phyloP scores from a whole-genome alignment of 2,329 filamentous ascomycete species.

The Penicillium expansum region DNA sequence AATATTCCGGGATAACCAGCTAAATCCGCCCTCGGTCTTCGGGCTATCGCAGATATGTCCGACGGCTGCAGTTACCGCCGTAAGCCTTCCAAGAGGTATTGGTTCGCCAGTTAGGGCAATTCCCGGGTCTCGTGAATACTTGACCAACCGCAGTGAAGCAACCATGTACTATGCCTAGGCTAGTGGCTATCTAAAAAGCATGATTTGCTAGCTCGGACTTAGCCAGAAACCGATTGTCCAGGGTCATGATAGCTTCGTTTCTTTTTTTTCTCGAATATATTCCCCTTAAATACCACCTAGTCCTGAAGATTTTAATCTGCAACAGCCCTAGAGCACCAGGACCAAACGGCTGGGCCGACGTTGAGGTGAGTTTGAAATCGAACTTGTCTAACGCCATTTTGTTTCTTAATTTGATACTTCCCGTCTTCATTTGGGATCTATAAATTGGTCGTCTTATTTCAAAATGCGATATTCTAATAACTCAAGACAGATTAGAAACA shows the following conservation, averaged over 20 bases:
- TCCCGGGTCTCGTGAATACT: not conserved
- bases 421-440: not conserved
- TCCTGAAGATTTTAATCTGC: not conserved
- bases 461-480: not conserved
- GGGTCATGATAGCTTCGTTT: not conserved
- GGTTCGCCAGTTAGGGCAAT: not conserved
- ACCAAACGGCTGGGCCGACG: not conserved
- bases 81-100: too few species aligned
- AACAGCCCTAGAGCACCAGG: not conserved
- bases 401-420: constrained; percentile 3
- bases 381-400: not conserved
- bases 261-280: not conserved
- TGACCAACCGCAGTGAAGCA: not conserved
- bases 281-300: not conserved
- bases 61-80: not conserved
- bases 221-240: not conserved
- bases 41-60: not conserved
- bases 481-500: not conserved
- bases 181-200: not conserved
- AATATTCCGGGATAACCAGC: not conserved
- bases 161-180: not conserved
- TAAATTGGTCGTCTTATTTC: not conserved
- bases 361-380: constrained; percentile 3
- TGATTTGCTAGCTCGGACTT: not conserved
- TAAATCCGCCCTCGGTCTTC: not conserved